Evolutionary conservation across 176 grass and related monocot genomes (phyloP).

Genomic region (Triticum urartu): DNA sequence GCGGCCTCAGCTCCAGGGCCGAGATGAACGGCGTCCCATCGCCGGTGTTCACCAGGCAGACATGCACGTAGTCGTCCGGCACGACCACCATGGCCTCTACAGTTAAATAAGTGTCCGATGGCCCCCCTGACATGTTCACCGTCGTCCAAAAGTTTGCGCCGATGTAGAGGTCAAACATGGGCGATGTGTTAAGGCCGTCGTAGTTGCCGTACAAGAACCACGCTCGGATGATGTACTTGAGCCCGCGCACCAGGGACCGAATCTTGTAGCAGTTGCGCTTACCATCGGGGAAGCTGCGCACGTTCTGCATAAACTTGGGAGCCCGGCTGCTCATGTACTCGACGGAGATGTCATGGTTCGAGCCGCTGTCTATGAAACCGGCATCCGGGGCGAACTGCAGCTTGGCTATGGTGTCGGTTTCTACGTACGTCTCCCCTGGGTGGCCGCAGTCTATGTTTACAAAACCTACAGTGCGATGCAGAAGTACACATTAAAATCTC

Average conservation of each 20-base stretch:
- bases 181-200: conserved; percentile 27
- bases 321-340: not conserved
- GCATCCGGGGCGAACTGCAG: too few relatives aligned
- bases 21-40: conserved; percentile 33
- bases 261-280: conserved; percentile 50
- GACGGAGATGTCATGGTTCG: too few relatives aligned
- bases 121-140: conserved; percentile 23
- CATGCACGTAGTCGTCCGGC: conserved; percentile 12
- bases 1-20: conserved; percentile 31
- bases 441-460: too few relatives aligned
- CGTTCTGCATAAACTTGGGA: not conserved
- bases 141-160: conserved; percentile 49
- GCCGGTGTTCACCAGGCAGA: conserved; percentile 55
- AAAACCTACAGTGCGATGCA: too few relatives aligned
- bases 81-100: conserved; percentile 32
- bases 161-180: conserved; percentile 50
- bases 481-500: too few relatives aligned
- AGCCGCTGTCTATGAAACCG: too few relatives aligned
- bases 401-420: not conserved
- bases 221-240: conserved; percentile 46
- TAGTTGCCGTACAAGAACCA: conserved; percentile 59
- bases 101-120: not conserved
- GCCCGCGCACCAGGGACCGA: conserved; percentile 14
- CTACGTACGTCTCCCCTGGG: too few relatives aligned
- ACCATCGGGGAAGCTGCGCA: conserved; percentile 53